These are phyloP conservation scores for Schoenoplectus tabernaemontani DNA, from an alignment of 202 grass and related monocot species.

Conservation along the genomic window DNA sequence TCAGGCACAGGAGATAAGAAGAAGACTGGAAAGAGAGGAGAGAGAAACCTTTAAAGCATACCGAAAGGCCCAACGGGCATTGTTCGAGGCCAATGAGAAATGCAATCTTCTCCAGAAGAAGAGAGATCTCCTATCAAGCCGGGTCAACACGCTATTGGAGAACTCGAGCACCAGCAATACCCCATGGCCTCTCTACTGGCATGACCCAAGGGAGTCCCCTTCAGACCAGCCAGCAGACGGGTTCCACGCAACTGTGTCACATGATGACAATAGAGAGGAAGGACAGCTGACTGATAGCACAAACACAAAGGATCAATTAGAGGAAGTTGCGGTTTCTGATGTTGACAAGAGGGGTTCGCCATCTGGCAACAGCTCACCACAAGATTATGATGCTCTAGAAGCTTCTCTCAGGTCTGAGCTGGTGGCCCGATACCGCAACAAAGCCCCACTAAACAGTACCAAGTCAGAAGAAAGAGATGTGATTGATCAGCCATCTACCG, in stretches of 20 bases:
- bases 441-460: conserved; percentile 33
- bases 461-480: conserved; percentile 34
- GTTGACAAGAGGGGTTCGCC: conserved; percentile 41
- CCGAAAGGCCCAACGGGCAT: conserved; percentile 70
- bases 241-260: conserved; percentile 20
- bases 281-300: conserved; percentile 12
- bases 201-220: conserved; percentile 48
- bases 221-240: conserved; percentile 28
- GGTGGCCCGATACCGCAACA: conserved; percentile 62
- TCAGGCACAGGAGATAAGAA: conserved; percentile 63
- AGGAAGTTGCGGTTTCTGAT: conserved; percentile 39
- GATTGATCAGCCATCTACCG: conserved; percentile 30
- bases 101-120: conserved; percentile 63
- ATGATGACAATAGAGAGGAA: conserved; percentile 8
- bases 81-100: conserved; percentile 86
- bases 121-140: conserved; percentile 60
- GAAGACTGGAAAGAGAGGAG: conserved; percentile 76
- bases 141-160: conserved; percentile 52
- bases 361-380: conserved; percentile 34
- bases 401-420: conserved; percentile 85
- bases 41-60: conserved; percentile 82
- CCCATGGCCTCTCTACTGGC: conserved; percentile 32
- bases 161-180: conserved; percentile 23
- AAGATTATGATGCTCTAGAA: conserved; percentile 87
- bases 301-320: conserved; percentile 42